phyloP scores from a whole-genome alignment of 495 filamentous ascomycete species.

The Tuber aestivum region DNA sequence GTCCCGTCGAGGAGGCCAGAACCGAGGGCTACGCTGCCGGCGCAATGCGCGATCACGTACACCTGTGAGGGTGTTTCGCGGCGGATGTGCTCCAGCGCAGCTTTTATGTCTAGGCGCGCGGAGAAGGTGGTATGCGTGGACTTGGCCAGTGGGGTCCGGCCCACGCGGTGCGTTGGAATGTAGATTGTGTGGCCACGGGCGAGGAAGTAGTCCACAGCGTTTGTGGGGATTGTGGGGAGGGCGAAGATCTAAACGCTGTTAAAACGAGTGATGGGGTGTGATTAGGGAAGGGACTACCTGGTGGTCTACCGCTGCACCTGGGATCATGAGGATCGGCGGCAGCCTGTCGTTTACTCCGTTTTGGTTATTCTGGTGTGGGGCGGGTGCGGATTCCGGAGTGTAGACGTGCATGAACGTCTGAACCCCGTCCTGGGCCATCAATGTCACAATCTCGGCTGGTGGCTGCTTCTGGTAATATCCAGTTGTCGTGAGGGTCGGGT shows the following conservation, averaged over 20 bases:
- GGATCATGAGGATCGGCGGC: slow-evolving; percentile 49
- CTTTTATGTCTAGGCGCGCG: slow-evolving; percentile 57
- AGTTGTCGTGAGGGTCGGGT: slow-evolving; percentile 49
- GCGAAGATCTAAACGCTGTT: slow-evolving; percentile 51
- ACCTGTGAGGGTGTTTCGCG: slow-evolving; percentile 45
- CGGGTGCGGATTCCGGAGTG: slow-evolving; percentile 46
- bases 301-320: slow-evolving; percentile 58
- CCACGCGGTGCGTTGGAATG: slow-evolving; percentile 57
- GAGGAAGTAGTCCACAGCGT: slow-evolving; percentile 61
- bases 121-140: slow-evolving; percentile 57
- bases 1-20: slow-evolving; percentile 60
- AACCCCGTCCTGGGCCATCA: slow-evolving; percentile 50
- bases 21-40: slow-evolving; percentile 57
- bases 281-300: slow-evolving; percentile 23
- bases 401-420: slow-evolving; percentile 52
- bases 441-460: slow-evolving; percentile 45
- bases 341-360: slow-evolving; percentile 6
- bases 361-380: neutral
- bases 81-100: slow-evolving; percentile 54
- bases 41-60: slow-evolving; percentile 63
- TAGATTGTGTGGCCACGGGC: slow-evolving; percentile 56
- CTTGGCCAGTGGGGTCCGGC: slow-evolving; percentile 52
- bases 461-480: slow-evolving; percentile 44
- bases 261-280: neutral
- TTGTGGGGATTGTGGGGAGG: slow-evolving; percentile 59